A percentile compares a stretch with the other conserved stretches of the same genome.
These are phyloP conservation scores for Wickerhamiella shivajii DNA, from an alignment of 805 yeast genomes.

Conservation along the genomic window DNA sequence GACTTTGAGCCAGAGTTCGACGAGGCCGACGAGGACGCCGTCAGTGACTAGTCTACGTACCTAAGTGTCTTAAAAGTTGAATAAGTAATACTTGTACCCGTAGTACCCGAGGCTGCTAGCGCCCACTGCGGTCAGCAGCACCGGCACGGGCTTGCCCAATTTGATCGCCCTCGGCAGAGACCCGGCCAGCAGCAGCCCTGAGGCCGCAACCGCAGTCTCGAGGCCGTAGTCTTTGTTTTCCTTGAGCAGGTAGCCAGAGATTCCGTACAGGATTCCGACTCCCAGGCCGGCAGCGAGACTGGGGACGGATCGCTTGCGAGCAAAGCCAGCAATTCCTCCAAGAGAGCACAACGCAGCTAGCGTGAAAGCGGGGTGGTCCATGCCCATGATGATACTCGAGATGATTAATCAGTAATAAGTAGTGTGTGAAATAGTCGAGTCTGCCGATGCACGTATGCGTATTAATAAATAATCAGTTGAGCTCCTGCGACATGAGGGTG, in stretches of 20 bases:
- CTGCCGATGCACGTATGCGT: not conserved
- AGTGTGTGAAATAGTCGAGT: not conserved
- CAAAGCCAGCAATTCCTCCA: slow-evolving; percentile 61
- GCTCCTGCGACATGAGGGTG: not conserved
- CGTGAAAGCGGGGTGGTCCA: slow-evolving; percentile 70
- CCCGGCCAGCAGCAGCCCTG: slow-evolving; percentile 50
- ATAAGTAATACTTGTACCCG: slow-evolving; percentile 58
- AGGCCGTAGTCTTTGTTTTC: slow-evolving; percentile 68
- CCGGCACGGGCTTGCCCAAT: slow-evolving; percentile 61
- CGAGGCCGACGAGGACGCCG: too few relatives aligned
- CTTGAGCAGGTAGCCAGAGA: slow-evolving; percentile 47
- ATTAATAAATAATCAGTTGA: not conserved
- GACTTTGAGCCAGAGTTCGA: too few relatives aligned
- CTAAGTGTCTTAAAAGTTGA: slow-evolving; percentile 33
- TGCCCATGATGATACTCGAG: slow-evolving; percentile 4
- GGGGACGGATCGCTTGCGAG: slow-evolving; percentile 58
- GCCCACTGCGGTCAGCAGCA: slow-evolving; percentile 50
- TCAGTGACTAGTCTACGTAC: too few relatives aligned
- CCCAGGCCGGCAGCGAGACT: slow-evolving; percentile 63
- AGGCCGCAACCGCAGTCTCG: slow-evolving; percentile 62
- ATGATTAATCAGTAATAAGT: slow-evolving; percentile 4
- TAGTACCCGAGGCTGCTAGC: slow-evolving; percentile 51
- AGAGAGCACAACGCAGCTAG: slow-evolving; percentile 51
- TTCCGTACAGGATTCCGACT: slow-evolving; percentile 26
- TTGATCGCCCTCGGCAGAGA: slow-evolving; percentile 59